Base-by-base conservation (phyloP, 2,329 filamentous ascomycete genomes). In the Aspergillus fructus region DNA sequence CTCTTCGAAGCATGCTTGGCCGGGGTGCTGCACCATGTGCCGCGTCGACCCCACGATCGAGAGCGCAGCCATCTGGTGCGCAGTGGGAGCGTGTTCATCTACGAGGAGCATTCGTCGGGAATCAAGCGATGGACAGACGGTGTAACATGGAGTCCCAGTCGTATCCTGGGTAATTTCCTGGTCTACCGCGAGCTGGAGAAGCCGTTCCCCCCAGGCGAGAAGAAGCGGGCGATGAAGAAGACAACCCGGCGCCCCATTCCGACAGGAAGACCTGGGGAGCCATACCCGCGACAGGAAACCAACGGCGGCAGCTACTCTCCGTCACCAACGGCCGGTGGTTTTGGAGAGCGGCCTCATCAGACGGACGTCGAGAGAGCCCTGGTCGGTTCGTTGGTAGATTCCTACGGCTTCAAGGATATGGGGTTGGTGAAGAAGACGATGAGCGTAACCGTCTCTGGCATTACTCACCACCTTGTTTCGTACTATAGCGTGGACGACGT, bases 71-170 rank as follows among this genome's bases (percentile, higher is more conserved):
- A 85, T 19, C 83, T 96, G 51, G 94, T 96, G 69, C 84, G 84
- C 64, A 96, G 91, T 64, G 93, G 93, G 37, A 89, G 89, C 64
- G 85, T 96, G 47, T 94, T 96, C 75, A 90, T 96, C 63, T 97
- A 96, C 73, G 91, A 96, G 68, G 91, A 96, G 72, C 88, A 91
- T 60, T 88, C 90, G 0, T 96, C 92, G 0, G 91, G 91, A 5
- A 96, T 96, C 76, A 96, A 96, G 77, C 83, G 93, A 55, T 97
- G 93, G 93, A 96, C 92, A 0, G 93, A 97, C 65, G 92, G 93
- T 13, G 85, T 93, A 11, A 88, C 89, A 6, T 97, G 93, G 93
- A 96, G 90, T 65, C 93, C 93, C 0, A 96, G 88, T 73, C 87
- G 89, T 15, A 93, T 96, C 48, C 80, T 93, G 48, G 89, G 88